A percentile compares a stretch with the other conserved stretches of the same genome.
These are phyloP conservation scores for Friedmanniomyces simplex DNA, from an alignment of 495 filamentous ascomycete genomes.

Conservation along the genomic window DNA sequence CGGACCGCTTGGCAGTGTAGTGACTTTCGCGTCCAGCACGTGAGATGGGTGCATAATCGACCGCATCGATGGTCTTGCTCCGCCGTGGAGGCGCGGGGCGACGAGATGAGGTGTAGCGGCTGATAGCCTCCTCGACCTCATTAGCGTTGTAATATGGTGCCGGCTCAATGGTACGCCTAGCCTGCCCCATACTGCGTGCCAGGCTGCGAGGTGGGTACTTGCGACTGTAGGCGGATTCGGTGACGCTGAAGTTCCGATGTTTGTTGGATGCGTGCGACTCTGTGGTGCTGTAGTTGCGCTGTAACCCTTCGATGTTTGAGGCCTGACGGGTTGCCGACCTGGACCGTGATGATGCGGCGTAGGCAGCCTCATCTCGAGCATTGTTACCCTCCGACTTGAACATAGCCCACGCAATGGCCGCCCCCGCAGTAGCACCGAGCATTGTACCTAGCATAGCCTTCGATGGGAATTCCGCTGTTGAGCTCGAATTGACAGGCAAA, in stretches of 20 bases:
- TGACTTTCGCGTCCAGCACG: not conserved
- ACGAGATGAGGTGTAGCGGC: slow-evolving; percentile 14
- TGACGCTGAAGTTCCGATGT: slow-evolving; percentile 15
- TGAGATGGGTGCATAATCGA: slow-evolving; percentile 6
- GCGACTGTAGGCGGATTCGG: slow-evolving; percentile 5
- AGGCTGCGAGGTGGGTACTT: slow-evolving; percentile 17
- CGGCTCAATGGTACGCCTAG: slow-evolving; percentile 12
- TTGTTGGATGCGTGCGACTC: slow-evolving; percentile 4
- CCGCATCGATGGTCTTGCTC: slow-evolving; percentile 12
- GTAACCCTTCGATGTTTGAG: slow-evolving; percentile 10
- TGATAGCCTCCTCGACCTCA: slow-evolving; percentile 17
- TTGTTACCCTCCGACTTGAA: slow-evolving; percentile 44
- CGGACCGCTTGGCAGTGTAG: not conserved
- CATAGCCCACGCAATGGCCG: slow-evolving; percentile 64
- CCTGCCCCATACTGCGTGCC: not conserved
- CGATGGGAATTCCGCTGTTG: slow-evolving; percentile 33
- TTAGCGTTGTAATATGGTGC: slow-evolving; percentile 14
- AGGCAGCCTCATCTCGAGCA: slow-evolving; percentile 22
- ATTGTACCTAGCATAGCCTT: slow-evolving; percentile 64
- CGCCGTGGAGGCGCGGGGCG: slow-evolving; percentile 11
- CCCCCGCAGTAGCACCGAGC: slow-evolving; percentile 66
- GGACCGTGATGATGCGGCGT: slow-evolving; percentile 3
- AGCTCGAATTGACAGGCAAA: slow-evolving; percentile 29
- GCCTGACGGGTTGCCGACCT: not conserved
- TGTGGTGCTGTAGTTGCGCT: slow-evolving; percentile 25